Percentiles rank a stretch among this genome's conserved stretches.
Conservation (phyloP, 768 basidiomycete genomes). For the Rhizopogon roseolus region DNA sequence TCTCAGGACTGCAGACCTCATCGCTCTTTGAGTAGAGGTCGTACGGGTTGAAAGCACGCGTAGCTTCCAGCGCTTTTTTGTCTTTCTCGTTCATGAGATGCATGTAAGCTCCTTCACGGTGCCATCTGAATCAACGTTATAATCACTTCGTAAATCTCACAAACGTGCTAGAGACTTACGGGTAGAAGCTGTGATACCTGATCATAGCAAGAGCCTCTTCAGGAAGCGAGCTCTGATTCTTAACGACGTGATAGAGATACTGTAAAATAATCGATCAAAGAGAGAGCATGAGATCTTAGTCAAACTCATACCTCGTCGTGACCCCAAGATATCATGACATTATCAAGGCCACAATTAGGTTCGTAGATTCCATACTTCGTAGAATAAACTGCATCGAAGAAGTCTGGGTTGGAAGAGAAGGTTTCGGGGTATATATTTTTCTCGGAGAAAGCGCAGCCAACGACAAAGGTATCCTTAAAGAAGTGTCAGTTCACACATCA, state of each 20-base stretch:
- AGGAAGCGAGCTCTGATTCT: constrained; percentile 78
- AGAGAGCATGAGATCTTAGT: neutral
- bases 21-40: constrained; percentile 92
- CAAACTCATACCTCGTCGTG: constrained; percentile 76
- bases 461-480: constrained; percentile 65
- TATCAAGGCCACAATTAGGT: constrained; percentile 76
- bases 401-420: constrained; percentile 71
- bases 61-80: constrained; percentile 58
- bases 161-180: constrained; percentile 36
- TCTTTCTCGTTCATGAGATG: constrained; percentile 78
- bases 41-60: constrained; percentile 88
- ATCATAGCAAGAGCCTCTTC: constrained; percentile 87
- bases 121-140: constrained; percentile 49
- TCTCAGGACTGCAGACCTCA: constrained; percentile 52
- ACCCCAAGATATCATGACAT: constrained; percentile 88
- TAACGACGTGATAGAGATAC: constrained; percentile 83
- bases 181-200: constrained; percentile 93
- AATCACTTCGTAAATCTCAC: constrained; percentile 1
- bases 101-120: constrained; percentile 79
- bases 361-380: constrained; percentile 73
- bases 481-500: neutral
- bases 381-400: constrained; percentile 57
- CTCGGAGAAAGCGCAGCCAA: constrained; percentile 84
- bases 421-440: constrained; percentile 80
- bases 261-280: constrained; percentile 16